Conservation (phyloP, 768 basidiomycete genomes). For the Mycena olivaceomarginata region DNA sequence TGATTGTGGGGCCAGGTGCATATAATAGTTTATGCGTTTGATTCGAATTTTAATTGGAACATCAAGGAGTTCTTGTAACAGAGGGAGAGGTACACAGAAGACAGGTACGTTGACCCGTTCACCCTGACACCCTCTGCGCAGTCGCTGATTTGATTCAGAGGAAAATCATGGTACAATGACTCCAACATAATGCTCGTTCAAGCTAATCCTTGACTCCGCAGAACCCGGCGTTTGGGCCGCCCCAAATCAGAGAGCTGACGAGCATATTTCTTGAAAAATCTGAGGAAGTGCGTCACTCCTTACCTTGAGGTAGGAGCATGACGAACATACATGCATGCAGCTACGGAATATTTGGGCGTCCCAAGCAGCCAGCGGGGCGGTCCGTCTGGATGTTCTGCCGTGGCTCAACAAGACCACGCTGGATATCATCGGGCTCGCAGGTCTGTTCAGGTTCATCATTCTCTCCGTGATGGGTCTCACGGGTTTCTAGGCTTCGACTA, state of each 20-base stretch:
- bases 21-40: no score
- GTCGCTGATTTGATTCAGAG: conserved; percentile 34
- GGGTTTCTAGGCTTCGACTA: conserved; percentile 38
- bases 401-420: conserved; percentile 74
- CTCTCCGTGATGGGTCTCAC: no score
- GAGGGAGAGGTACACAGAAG: conserved; percentile 49
- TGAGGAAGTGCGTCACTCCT: conserved; percentile 47
- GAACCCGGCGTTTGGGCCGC: conserved; percentile 70
- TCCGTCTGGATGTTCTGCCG: conserved; percentile 64
- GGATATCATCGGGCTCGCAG: conserved; percentile 44
- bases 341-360: conserved; percentile 58
- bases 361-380: conserved; percentile 44
- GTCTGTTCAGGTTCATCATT: no score
- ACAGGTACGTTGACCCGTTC: conserved; percentile 28
- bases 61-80: no score
- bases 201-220: background rate
- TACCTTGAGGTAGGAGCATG: no score
- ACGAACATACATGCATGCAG: conserved; percentile 36
- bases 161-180: conserved; percentile 48
- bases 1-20: no score
- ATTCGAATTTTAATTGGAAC: no score
- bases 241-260: conserved; percentile 64
- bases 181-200: no score
- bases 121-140: no score
- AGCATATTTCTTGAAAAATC: conserved; percentile 63